Base-by-base conservation (phyloP, 2,329 filamentous ascomycete genomes). In the Phialophora expanda region DNA sequence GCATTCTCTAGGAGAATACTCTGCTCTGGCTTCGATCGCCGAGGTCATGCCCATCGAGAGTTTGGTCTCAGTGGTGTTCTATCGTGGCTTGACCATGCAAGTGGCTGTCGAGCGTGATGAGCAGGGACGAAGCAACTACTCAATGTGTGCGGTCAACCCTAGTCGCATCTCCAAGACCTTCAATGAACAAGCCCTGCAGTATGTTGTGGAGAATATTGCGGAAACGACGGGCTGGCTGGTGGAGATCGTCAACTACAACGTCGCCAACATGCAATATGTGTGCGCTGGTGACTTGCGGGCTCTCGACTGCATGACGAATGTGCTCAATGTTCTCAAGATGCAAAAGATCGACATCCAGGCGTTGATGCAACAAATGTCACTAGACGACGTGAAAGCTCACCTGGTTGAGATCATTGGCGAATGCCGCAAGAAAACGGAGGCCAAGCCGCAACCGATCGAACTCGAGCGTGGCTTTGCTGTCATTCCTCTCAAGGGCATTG, bases 41-140 rank as follows among this genome's bases (percentile, higher is more conserved):
- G 94, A 99, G 76, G 95, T 99, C 77, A 97, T 99, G 92, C 95
- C 96, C n/a, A 99, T 99, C 75, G 95, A 99, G 84, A 95, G 90
- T 73, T 85, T 99, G 78, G 95, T 99, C 1, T 98, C 95, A 0
- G 95, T 99, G 55, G 96, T 99, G 62, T 99, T 99, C 86, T 99
- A 99, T 84, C 93, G 95, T 79, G 95, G 95, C 75, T 84, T 99
- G 75, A 99, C 95, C 24, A 99, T 99, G 95, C 95, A 99, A 81
- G 95, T 99, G 56, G 95, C 95, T 26, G 95, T 99, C 70, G 95
- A 98, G 83, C 93, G 95, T 77, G 95, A 99, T 78, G 93, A 90
- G 66, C 84, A 87, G 70, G 95, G 95, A 44, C 91, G 95, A 64
- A 97, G 93, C 73, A 98, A 98, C 85, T 99, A 99, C 85, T 93